Base-by-base conservation (phyloP, 345 rosid genomes). In the Populus ilicifolia region DNA sequence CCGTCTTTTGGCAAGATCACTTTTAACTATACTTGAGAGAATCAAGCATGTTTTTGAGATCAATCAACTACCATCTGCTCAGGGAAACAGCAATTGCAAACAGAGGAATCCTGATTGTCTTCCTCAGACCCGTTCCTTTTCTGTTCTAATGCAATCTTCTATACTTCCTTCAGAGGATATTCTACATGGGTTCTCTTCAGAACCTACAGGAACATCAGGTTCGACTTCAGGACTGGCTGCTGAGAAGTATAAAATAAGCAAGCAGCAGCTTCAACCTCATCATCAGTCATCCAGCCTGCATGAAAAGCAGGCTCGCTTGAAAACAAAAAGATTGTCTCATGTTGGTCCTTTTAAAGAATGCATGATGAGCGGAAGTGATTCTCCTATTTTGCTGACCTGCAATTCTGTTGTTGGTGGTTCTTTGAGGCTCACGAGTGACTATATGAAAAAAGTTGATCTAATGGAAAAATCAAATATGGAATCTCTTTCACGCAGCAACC, bases 11-110 rank as follows among this genome's bases (percentile, higher is more conserved):
- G 82, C 88, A 46, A 86, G 88, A 77, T 88, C 95, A 8, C 88
- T 89, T 80, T 79, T 88, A 59, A 84, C 95, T 5, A 39, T 89
- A 79, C 79, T 89, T 33, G 88, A 85, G 82, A 87, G 90, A 83
- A 82, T 87, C 65, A 87, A 84, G 75, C 56, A 69, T 48, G 85
- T 79, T 25, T 89, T 85, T 52, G 80, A 68, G 52, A 50, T 56
- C 67, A 65, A 69, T 65, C 81, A 80, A 56, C 69, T 69, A 61
- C 23, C 80, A 36, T 76, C 70, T 17, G 39, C 71, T 2, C 82
- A 81, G 61, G 75, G 30, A 36, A 29, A 56, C 41, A 63, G 35
- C 43, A 77, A 70, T 61, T 54, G 13, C 30, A 75, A 70, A 56
- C 72, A 52, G 44, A 70, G 27, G 38, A 63, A 67, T 52, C 39